phyloP scores from a whole-genome alignment of 2,329 filamentous ascomycete genomes.

The Xylariaceae sp. region DNA sequence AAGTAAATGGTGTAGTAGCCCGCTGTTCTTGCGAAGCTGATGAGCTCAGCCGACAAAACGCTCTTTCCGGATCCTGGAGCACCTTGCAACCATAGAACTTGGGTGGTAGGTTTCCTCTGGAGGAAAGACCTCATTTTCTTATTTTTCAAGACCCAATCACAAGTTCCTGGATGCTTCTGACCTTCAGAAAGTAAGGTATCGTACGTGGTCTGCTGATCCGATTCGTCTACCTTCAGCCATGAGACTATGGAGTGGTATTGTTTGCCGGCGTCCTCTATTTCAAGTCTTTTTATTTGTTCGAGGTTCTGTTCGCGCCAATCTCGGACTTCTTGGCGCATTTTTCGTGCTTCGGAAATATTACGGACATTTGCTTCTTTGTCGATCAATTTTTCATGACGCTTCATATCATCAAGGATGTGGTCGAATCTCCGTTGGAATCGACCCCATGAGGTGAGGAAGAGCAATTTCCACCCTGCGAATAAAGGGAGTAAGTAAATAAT shows the following conservation, averaged over 20 bases:
- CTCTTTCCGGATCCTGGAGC: constrained; percentile 4
- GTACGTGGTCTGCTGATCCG: constrained; percentile 39
- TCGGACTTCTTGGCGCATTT: constrained; percentile 33
- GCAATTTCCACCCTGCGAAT: constrained; percentile 41
- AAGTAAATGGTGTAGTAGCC: background rate
- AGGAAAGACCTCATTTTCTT: constrained; percentile 26
- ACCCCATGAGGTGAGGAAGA: constrained; percentile 47
- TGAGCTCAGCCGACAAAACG: background rate
- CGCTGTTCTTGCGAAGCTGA: background rate
- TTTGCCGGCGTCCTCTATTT: constrained; percentile 32
- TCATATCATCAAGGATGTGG: constrained; percentile 42
- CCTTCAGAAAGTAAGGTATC: constrained; percentile 36
- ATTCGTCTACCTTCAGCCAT: constrained; percentile 42
- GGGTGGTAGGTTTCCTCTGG: background rate
- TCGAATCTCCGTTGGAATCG: constrained; percentile 45
- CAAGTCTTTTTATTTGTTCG: constrained; percentile 25
- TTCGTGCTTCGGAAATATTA: constrained; percentile 34
- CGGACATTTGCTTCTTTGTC: constrained; percentile 41
- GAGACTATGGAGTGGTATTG: constrained; percentile 37
- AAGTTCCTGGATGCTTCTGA: constrained; percentile 39
- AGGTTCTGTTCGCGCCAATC: constrained; percentile 35
- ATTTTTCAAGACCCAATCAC: constrained; percentile 42
- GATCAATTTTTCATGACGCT: constrained; percentile 39
- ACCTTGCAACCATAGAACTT: constrained; percentile 2
- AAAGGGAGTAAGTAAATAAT: background rate